These are phyloP conservation scores for Apiotrichum gracile DNA, from an alignment of 1,284 basidiomycete genomes.

Conservation along the genomic window DNA sequence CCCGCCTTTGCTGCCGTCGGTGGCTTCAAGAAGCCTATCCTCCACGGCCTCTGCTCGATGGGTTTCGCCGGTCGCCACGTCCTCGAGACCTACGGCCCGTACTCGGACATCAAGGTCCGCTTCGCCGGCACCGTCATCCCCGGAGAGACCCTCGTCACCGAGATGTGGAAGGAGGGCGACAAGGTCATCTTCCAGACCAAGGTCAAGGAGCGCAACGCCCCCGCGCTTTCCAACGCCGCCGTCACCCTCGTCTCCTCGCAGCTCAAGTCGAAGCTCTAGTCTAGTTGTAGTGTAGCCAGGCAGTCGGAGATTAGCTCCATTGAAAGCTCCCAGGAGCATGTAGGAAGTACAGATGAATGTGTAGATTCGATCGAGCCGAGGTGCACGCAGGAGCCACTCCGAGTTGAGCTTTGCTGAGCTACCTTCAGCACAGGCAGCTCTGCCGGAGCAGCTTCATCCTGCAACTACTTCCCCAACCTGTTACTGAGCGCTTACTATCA, in stretches of 20 bases:
- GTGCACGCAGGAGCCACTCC: too few species aligned
- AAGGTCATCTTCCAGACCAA: conserved; percentile 75
- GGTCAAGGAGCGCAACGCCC: conserved; percentile 52
- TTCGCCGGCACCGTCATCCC: conserved; percentile 68
- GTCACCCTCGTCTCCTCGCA: conserved; percentile 47
- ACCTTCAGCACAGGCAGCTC: too few species aligned
- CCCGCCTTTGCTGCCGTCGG: conserved; percentile 91
- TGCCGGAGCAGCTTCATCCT: too few species aligned
- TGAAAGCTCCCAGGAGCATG: neutral
- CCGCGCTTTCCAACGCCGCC: conserved; percentile 52
- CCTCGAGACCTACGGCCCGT: conserved; percentile 75
- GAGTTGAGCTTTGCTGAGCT: too few species aligned
- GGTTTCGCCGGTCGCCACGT: conserved; percentile 95
- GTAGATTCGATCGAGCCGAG: too few species aligned
- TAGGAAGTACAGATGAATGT: neutral
- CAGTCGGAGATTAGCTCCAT: too few species aligned
- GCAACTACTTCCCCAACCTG: too few species aligned
- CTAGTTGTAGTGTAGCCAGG: neutral
- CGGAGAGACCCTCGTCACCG: conserved; percentile 86
- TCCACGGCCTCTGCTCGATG: conserved; percentile 78
- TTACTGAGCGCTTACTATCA: too few species aligned
- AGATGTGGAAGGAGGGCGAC: conserved; percentile 95
- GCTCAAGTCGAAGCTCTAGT: conserved; percentile 43
- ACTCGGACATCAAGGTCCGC: conserved; percentile 93
- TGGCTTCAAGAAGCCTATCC: conserved; percentile 83